phyloP scores from a whole-genome alignment of 2,329 filamentous ascomycete species.

The Pseudogymnoascus sp. region DNA sequence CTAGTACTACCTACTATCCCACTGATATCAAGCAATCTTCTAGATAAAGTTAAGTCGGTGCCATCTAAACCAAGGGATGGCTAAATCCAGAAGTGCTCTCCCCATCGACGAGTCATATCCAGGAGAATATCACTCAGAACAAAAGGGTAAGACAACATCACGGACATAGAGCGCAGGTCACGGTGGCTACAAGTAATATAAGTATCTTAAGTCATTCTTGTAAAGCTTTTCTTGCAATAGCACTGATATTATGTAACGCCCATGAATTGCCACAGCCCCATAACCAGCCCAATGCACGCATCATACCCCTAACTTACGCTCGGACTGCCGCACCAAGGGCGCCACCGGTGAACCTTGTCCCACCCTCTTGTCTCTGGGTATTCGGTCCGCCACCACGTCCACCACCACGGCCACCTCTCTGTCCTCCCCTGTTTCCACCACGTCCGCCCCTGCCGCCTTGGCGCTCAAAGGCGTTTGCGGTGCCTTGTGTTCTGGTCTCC shows the following conservation, averaged over 20 bases:
- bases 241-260: conserved; percentile 22
- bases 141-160: not conserved
- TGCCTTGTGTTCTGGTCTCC: conserved; percentile 94
- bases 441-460: conserved; percentile 71
- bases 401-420: conserved; percentile 51
- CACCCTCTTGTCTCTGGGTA: conserved; percentile 57
- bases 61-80: no score
- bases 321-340: conserved; percentile 62
- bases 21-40: no score
- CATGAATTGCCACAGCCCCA: conserved; percentile 21
- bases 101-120: not conserved
- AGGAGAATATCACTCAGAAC: not conserved
- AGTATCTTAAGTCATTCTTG: conserved; percentile 17
- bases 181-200: not conserved
- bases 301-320: conserved; percentile 35
- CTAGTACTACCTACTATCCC: no score
- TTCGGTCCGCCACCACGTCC: conserved; percentile 51
- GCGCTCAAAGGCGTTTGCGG: conserved; percentile 88
- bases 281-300: conserved; percentile 27
- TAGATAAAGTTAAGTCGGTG: no score
- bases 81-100: not conserved
- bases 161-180: not conserved
- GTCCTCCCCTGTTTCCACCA: conserved; percentile 58
- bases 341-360: conserved; percentile 74
- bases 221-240: conserved; percentile 20